phyloP scores from a whole-genome alignment of 2,329 filamentous ascomycete genomes.

The Apiospora marii region DNA sequence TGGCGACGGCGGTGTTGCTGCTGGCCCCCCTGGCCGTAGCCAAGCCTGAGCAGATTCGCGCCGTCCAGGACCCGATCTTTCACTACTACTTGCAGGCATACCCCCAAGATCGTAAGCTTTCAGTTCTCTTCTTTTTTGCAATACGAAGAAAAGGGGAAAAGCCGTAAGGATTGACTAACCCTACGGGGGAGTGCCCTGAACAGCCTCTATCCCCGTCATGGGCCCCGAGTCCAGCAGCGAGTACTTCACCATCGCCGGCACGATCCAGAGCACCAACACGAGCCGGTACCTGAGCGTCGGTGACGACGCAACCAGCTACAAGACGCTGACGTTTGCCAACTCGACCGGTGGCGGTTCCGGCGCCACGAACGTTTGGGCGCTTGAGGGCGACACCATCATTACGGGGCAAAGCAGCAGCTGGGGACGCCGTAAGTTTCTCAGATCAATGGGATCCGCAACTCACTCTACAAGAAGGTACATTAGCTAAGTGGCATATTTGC shows the following conservation, averaged over 20 bases:
- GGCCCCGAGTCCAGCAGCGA: slow-evolving; percentile 58
- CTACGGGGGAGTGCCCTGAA: no score
- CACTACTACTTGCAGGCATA: slow-evolving; percentile 60
- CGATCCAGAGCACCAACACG: slow-evolving; percentile 58
- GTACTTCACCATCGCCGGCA: slow-evolving; percentile 56
- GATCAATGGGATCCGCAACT: neutral
- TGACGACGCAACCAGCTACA: slow-evolving; percentile 56
- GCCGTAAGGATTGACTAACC: neutral
- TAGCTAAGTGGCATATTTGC: neutral
- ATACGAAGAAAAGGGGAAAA: neutral
- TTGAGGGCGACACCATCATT: slow-evolving; percentile 56
- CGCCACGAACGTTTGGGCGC: slow-evolving; percentile 56
- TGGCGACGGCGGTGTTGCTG: slow-evolving; percentile 23
- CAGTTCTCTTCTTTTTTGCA: neutral
- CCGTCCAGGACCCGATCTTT: slow-evolving; percentile 57
- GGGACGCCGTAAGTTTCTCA: slow-evolving; percentile 46
- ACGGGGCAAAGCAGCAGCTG: slow-evolving; percentile 52
- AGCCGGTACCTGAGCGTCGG: slow-evolving; percentile 57
- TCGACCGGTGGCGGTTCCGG: slow-evolving; percentile 38
- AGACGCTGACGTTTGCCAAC: slow-evolving; percentile 55
- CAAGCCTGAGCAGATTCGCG: slow-evolving; percentile 58
- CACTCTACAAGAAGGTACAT: neutral
- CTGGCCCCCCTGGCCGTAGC: slow-evolving; percentile 36
- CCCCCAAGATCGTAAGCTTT: slow-evolving; percentile 47
- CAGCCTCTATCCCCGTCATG: slow-evolving; percentile 50